Evolutionary conservation across 202 grass and related monocot species (phyloP), one percentile per base, ranked within the genome.

Genomic region (Zizania palustris): DNA sequence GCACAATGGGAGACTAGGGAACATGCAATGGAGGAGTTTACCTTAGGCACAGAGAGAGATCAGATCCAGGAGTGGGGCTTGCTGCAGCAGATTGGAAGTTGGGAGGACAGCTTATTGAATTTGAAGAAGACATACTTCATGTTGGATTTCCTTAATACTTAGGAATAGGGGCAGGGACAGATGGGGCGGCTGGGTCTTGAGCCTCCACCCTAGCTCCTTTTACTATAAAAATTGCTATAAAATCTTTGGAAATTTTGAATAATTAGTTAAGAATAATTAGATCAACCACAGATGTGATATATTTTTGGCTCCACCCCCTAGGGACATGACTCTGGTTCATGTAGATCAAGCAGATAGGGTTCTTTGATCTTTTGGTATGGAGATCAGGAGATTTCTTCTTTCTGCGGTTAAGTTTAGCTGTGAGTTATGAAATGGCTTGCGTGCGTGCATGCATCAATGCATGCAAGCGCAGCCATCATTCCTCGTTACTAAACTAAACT

Each of bases 401-500:
- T 73, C 53, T 14, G 12, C 48, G 71, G 20, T 44, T 60, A 77
- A 78, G 70, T 33, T 71, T 5, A 22, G 73, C 36, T 33, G 80
- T 4, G 53, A 41, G 36, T 7, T 67, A 78, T 78, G 67, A 53
- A 61, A 82, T 59, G 65, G 57, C 45, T 45, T 69, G 76, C 57
- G 21, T 56, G 76, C 81, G 54, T 60, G 86, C 81, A 80, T 60
- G 86, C 81, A 80, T 51, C 48, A 38, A 46, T 69, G 76, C 57
- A 22, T 56, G 76, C 81, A 60, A 45, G 86, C 81, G 76, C 49
- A 34, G 10, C 77, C 86, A 85, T 85, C 81, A 88, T 88, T 81
- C 82, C 60, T 62, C 28, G 10, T 18, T n/a, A 51, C 54, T 80
- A 80, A 88, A 84, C 71, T 80, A 80, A 64, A 37, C 40, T 44